Conservation (phyloP, 2,329 filamentous ascomycete species). For the Ceratocystis cacaofunesta region DNA sequence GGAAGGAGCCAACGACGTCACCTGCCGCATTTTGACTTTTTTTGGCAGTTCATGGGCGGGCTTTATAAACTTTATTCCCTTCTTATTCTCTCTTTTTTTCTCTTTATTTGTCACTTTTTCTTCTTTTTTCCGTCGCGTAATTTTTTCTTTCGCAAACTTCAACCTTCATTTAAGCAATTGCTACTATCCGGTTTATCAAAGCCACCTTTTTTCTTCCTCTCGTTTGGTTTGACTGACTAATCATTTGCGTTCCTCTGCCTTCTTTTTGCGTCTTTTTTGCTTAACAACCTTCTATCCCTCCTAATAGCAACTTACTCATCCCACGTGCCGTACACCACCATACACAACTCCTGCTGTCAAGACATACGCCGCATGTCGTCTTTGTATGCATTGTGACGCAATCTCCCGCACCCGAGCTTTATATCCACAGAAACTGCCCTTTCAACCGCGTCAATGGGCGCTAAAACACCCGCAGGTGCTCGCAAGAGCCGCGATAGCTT, state of each 20-base stretch:
- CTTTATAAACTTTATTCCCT: slow-evolving; percentile 1
- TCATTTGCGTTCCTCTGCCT: not conserved
- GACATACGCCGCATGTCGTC: not conserved
- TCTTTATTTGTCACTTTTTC: not conserved
- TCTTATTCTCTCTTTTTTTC: not conserved
- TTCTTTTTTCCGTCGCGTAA: not conserved
- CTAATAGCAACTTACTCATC: not conserved
- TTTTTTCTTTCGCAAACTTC: not conserved
- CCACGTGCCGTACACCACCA: not conserved
- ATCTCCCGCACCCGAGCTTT: not conserved
- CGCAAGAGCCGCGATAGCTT: not conserved
- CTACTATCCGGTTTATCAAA: not conserved
- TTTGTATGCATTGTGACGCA: not conserved
- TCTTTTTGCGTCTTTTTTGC: not conserved
- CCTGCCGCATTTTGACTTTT: slow-evolving; percentile 8
- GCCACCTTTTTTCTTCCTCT: not conserved
- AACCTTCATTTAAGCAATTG: not conserved
- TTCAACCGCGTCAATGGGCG: slow-evolving; percentile 1
- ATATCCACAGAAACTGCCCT: slow-evolving; percentile 4
- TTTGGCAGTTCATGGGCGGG: not conserved
- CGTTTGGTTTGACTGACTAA: not conserved
- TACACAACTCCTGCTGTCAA: not conserved
- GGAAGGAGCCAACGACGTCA: slow-evolving; percentile 13
- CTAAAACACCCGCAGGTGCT: not conserved
- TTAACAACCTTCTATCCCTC: not conserved